Evolutionary conservation across 2,329 filamentous ascomycete species (phyloP).

Genomic region (Cordyceps cateniannulata): DNA sequence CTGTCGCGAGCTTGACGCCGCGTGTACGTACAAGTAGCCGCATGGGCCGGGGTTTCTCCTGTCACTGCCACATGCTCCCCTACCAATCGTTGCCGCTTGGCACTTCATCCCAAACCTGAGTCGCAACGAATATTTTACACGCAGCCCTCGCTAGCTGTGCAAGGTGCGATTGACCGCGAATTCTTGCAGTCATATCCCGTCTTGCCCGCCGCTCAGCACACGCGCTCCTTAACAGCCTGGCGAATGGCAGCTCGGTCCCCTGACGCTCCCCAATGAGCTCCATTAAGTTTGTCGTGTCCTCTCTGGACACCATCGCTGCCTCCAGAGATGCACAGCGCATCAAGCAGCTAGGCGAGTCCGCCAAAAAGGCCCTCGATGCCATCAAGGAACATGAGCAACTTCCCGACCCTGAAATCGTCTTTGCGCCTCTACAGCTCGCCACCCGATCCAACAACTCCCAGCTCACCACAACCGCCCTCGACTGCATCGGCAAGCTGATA

Average conservation of each 20-base stretch:
- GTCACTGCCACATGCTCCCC: conserved; percentile 11
- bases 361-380: conserved; percentile 73
- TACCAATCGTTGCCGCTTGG: background rate
- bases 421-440: conserved; percentile 83
- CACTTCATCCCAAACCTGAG: background rate
- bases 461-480: conserved; percentile 82
- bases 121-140: background rate
- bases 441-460: conserved; percentile 80
- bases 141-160: background rate
- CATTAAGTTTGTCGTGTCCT: conserved; percentile 90
- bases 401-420: conserved; percentile 86
- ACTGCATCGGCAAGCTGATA: conserved; percentile 98
- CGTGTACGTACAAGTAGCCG: conserved; percentile 9
- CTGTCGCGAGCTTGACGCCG: conserved; percentile 5
- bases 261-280: conserved; percentile 70
- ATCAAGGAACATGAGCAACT: conserved; percentile 81
- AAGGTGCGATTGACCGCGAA: background rate
- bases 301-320: conserved; percentile 82
- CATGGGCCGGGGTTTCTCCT: conserved; percentile 13
- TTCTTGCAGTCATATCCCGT: background rate
- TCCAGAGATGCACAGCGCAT: conserved; percentile 84
- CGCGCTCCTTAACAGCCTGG: background rate
- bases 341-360: conserved; percentile 75
- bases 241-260: conserved; percentile 40
- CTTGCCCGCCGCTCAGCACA: background rate